A percentile compares a stretch with the other conserved stretches of the same genome.
Evolutionary conservation across 2,329 filamentous ascomycete species (phyloP).

Genomic region (Arachnomyces sp.): DNA sequence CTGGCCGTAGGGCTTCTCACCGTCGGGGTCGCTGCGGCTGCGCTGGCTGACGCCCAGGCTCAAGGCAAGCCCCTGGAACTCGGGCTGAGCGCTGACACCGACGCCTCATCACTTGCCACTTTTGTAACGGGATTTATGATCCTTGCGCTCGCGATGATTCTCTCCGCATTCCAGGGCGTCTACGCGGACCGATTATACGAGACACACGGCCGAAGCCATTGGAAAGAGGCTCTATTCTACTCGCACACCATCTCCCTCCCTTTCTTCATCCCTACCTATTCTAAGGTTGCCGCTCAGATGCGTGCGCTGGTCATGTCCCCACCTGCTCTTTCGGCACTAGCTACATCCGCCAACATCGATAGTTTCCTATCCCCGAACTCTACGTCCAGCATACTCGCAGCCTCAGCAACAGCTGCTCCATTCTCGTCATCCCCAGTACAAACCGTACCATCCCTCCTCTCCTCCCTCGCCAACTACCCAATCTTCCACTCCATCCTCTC

Average conservation of each 20-base stretch:
- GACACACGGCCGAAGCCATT: slow-evolving; percentile 69
- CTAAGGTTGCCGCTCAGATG: slow-evolving; percentile 30
- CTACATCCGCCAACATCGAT: not conserved
- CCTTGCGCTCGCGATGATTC: slow-evolving; percentile 76
- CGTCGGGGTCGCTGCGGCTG: slow-evolving; percentile 74
- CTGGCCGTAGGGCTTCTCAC: slow-evolving; percentile 76
- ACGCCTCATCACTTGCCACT: slow-evolving; percentile 31
- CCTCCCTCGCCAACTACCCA: slow-evolving; percentile 14
- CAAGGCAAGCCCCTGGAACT: slow-evolving; percentile 50
- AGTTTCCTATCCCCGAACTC: slow-evolving; percentile 1
- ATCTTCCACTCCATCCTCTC: slow-evolving; percentile 19
- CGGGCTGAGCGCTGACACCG: slow-evolving; percentile 29
- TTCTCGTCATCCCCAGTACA: not conserved
- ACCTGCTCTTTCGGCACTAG: slow-evolving; percentile 17
- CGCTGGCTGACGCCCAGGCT: slow-evolving; percentile 77
- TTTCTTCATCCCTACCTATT: slow-evolving; percentile 33
- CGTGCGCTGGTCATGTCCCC: slow-evolving; percentile 26
- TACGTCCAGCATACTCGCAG: slow-evolving; percentile 3
- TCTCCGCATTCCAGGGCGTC: slow-evolving; percentile 89
- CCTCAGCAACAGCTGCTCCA: slow-evolving; percentile 2
- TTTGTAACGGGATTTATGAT: slow-evolving; percentile 62
- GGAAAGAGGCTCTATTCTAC: slow-evolving; percentile 96
- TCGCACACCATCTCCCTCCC: slow-evolving; percentile 51
- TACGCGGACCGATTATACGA: slow-evolving; percentile 89
- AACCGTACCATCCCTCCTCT: slow-evolving; percentile 39